A percentile compares a stretch with the other conserved stretches of the same genome.
Evolutionary conservation across 805 yeast species (phyloP).

Genomic region (Kodamaea laetipori): DNA sequence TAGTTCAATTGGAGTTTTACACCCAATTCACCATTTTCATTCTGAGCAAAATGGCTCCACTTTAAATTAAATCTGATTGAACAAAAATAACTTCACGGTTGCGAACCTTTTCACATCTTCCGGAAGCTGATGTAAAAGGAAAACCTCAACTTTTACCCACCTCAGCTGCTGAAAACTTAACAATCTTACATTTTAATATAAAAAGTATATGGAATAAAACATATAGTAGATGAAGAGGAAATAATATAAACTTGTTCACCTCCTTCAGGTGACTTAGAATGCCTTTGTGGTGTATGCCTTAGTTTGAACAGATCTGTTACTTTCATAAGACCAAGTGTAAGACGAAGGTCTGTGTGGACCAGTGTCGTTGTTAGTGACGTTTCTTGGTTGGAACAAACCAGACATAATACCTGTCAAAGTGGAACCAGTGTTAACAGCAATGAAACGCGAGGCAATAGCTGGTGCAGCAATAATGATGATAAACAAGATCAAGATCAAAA

Average conservation of each 20-base stretch:
- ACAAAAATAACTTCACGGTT: too few relatives aligned
- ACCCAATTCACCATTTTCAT: too few relatives aligned
- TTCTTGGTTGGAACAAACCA: constrained; percentile 91
- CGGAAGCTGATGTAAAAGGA: too few relatives aligned
- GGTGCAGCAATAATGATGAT: constrained; percentile 85
- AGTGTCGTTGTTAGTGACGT: constrained; percentile 80
- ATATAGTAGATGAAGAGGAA: constrained; percentile 8
- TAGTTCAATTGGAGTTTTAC: too few relatives aligned
- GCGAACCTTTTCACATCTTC: too few relatives aligned
- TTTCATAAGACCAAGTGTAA: constrained; percentile 46
- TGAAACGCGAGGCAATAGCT: constrained; percentile 71
- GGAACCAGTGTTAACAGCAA: constrained; percentile 42
- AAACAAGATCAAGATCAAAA: constrained; percentile 66
- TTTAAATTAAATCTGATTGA: too few relatives aligned
- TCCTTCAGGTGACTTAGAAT: constrained; percentile 18
- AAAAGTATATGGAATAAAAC: constrained; percentile 12
- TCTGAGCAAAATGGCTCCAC: too few relatives aligned
- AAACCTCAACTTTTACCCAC: too few relatives aligned
- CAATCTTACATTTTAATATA: background rate
- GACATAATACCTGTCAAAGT: constrained; percentile 44
- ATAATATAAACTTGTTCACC: constrained; percentile 3
- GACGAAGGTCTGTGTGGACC: constrained; percentile 47
- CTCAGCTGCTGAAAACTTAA: too few relatives aligned
- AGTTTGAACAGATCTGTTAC: constrained; percentile 54
- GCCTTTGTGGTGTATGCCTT: constrained; percentile 60